Percentiles rank a stretch among this genome's conserved stretches.
These are phyloP conservation scores for Gaultheria prostrata DNA, from an alignment of 148 eudicot genomes.

Conservation along the genomic window DNA sequence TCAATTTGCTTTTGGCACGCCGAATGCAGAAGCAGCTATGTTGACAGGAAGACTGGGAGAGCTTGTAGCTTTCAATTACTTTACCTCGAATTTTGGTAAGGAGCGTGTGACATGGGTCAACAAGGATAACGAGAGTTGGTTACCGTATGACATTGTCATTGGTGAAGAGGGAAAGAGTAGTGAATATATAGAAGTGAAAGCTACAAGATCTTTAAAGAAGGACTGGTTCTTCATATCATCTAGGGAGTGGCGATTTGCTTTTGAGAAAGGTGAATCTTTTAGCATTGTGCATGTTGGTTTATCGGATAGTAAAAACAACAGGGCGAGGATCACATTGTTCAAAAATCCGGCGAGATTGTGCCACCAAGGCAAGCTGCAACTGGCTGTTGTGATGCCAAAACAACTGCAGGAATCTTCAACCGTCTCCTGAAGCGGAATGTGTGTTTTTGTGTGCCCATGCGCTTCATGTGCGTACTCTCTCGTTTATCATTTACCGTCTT, in stretches of 20 bases:
- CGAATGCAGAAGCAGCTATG: slow-evolving; percentile 43
- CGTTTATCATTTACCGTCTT: background rate
- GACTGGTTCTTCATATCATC: slow-evolving; percentile 69
- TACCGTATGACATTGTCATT: slow-evolving; percentile 72
- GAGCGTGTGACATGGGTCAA: slow-evolving; percentile 71
- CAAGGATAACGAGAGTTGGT: slow-evolving; percentile 64
- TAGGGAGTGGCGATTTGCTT: slow-evolving; percentile 92
- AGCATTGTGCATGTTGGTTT: slow-evolving; percentile 76
- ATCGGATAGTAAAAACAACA: slow-evolving; percentile 24
- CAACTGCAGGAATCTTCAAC: slow-evolving; percentile 12
- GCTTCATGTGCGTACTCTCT: background rate
- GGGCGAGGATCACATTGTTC: slow-evolving; percentile 51
- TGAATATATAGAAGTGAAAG: slow-evolving; percentile 85
- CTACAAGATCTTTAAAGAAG: slow-evolving; percentile 60
- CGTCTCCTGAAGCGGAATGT: background rate
- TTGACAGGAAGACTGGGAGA: slow-evolving; percentile 75
- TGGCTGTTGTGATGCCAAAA: slow-evolving; percentile 56
- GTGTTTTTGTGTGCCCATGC: background rate
- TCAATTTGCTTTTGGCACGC: slow-evolving; percentile 25
- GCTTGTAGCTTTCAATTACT: slow-evolving; percentile 65
- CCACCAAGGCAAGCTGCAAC: slow-evolving; percentile 61
- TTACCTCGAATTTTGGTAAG: slow-evolving; percentile 35
- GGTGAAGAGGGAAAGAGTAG: slow-evolving; percentile 37
- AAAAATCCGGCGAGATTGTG: slow-evolving; percentile 67
- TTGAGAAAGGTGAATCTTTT: slow-evolving; percentile 64